Base-by-base conservation (phyloP, 345 rosid species). In the Nasturtium officinale region DNA sequence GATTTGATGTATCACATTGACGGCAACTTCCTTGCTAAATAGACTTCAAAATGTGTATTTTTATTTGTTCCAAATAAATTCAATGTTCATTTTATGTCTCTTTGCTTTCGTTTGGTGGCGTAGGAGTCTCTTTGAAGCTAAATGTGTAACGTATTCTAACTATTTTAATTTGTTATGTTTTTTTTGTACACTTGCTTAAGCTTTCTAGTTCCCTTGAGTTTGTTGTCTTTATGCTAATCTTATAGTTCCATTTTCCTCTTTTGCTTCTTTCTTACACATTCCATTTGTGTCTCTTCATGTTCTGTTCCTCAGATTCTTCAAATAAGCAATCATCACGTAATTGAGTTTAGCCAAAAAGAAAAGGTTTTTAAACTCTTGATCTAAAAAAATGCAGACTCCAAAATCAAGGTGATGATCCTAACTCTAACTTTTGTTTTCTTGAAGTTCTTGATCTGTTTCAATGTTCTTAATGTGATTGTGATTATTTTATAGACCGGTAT, bases 101-200 rank as follows among this genome's bases (percentile, higher is more conserved):
- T 54, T 75, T 58, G 72, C 77, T 61, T 80, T 42, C 59, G 89
- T 89, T 92, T 86, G 97, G 80, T 77, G 72, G 72, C 48, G 0
- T 77, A 70, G 61, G 33, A 77, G 80, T 77, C 61, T 77, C 76
- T 77, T 77, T 77, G 68, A 77, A 77, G 80, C 77, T 77, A 77
- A 18, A 46, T 43, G 45, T 73, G 62, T 74, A 26, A 17, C 66
- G 20, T 67, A 17, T 67, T 74, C 74, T 73, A 78, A 65, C 65
- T 80, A 82, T 78, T 86, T 70, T 77, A 71, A 83, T 78, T 80
- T 66, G 85, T 78, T 85, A 38, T 52, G 29, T 6, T 18, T 66
- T 18, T 28, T 48, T 63, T 48, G 54, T 77, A 55, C 47, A 77
- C 61, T 70, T 71, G 72, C 67, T 77, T 63, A 77, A 77, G 76